Percentiles rank a stretch among this genome's conserved stretches.
Evolutionary conservation across 179 eudicot genomes (phyloP).

Genomic region (Amaranthus tricolor): DNA sequence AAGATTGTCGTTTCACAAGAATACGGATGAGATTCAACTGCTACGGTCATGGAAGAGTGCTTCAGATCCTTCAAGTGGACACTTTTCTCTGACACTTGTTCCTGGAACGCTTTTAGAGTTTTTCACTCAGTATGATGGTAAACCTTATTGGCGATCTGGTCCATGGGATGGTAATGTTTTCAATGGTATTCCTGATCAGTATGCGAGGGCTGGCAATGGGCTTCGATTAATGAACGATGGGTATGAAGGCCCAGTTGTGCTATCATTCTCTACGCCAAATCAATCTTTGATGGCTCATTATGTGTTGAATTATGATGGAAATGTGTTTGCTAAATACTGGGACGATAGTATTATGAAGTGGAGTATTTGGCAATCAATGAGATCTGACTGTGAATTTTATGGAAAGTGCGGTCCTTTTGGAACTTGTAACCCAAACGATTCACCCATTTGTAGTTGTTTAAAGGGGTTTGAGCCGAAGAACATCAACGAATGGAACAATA

Average conservation of each 20-base stretch:
- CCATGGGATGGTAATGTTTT: slow-evolving; percentile 27
- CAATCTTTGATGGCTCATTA: not conserved
- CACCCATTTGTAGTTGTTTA: slow-evolving; percentile 38
- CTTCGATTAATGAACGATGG: not conserved
- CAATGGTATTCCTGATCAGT: slow-evolving; percentile 15
- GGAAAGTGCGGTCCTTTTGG: slow-evolving; percentile 46
- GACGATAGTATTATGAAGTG: slow-evolving; percentile 16
- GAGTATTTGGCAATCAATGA: slow-evolving; percentile 11
- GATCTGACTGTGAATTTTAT: slow-evolving; percentile 38
- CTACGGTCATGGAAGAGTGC: slow-evolving; percentile 30
- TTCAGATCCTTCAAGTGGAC: slow-evolving; percentile 35
- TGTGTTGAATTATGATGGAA: slow-evolving; percentile 11
- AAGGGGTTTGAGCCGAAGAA: slow-evolving; percentile 41
- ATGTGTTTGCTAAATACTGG: slow-evolving; percentile 14
- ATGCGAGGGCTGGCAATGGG: not conserved
- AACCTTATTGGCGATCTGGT: slow-evolving; percentile 25
- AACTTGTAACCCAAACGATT: slow-evolving; percentile 26
- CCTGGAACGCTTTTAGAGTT: slow-evolving; percentile 9
- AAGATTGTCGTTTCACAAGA: not conserved
- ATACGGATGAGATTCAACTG: not conserved
- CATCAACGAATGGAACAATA: slow-evolving; percentile 35
- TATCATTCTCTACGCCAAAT: not conserved
- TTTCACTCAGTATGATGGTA: slow-evolving; percentile 21
- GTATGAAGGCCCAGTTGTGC: not conserved
- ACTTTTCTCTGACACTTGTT: slow-evolving; percentile 4